A percentile compares a stretch with the other conserved stretches of the same genome.
These are phyloP conservation scores for Neofusicoccum parvum DNA, from an alignment of 2,329 filamentous ascomycete genomes.

Conservation along the genomic window DNA sequence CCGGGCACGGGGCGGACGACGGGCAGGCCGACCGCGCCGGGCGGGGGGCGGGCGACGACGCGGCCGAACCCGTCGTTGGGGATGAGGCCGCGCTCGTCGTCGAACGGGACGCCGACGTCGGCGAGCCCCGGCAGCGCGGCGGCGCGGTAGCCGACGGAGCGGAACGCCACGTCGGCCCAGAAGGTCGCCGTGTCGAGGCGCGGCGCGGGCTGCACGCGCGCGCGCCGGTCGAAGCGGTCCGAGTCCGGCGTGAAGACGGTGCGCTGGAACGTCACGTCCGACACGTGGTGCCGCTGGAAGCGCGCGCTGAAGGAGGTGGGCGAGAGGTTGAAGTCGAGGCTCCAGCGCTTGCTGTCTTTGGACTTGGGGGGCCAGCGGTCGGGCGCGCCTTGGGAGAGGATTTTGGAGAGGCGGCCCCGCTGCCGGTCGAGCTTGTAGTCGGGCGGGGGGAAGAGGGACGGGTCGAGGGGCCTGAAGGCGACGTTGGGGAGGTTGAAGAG, in stretches of 20 bases:
- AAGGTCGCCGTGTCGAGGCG: conserved; percentile 48
- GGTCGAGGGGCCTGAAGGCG: conserved; percentile 69
- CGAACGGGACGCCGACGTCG: conserved; percentile 76
- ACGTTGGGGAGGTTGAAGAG: conserved; percentile 75
- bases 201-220: conserved; percentile 50
- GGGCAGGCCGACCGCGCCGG: conserved; percentile 42
- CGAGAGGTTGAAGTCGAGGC: conserved; percentile 80
- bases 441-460: conserved; percentile 66
- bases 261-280: conserved; percentile 68
- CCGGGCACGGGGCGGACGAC: conserved; percentile 62
- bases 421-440: conserved; percentile 73
- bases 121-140: conserved; percentile 73
- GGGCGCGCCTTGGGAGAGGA: conserved; percentile 74
- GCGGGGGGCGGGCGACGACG: conserved; percentile 51
- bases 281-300: conserved; percentile 47
- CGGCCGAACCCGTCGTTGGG: conserved; percentile 81
- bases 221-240: conserved; percentile 54
- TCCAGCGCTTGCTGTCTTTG: conserved; percentile 70
- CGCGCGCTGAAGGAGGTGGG: conserved; percentile 68
- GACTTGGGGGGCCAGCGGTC: conserved; percentile 41
- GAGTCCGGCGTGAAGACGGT: conserved; percentile 39
- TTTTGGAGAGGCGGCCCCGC: conserved; percentile 75
- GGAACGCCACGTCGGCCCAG: conserved; percentile 74
- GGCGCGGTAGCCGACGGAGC: conserved; percentile 94
- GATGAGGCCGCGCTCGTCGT: conserved; percentile 72